Percentiles rank a stretch among this genome's conserved stretches.
These are phyloP conservation scores for Solanum tarapatanum DNA, from an alignment of 257 asterid species.

Conservation along the genomic window DNA sequence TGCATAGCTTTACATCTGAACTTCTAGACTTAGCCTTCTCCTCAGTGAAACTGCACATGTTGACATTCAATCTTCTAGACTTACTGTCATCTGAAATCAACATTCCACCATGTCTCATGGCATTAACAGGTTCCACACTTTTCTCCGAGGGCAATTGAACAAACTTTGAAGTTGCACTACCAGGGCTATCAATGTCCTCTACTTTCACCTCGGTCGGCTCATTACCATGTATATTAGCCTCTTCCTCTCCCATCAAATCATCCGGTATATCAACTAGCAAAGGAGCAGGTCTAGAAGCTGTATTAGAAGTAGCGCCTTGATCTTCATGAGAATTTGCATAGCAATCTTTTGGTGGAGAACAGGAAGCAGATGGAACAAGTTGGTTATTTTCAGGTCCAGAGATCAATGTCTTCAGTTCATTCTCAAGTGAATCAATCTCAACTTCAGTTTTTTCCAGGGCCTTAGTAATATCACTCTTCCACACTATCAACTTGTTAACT, in stretches of 20 bases:
- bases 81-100: conserved; percentile 12
- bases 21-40: conserved; percentile 10
- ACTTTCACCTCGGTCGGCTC: conserved; percentile 23
- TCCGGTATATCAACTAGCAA: conserved; percentile 30
- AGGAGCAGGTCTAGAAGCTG: conserved; percentile 24
- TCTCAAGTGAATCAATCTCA: conserved; percentile 84
- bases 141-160: conserved; percentile 27
- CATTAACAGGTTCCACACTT: conserved; percentile 16
- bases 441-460: conserved; percentile 73
- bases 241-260: conserved; percentile 16
- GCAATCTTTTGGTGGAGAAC: conserved; percentile 30
- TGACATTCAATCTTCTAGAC: conserved; percentile 14
- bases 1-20: conserved; percentile 11
- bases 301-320: conserved; percentile 28
- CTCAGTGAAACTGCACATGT: conserved; percentile 8
- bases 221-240: conserved; percentile 19
- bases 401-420: conserved; percentile 48
- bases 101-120: conserved; percentile 12
- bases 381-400: conserved; percentile 22
- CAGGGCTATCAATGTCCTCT: conserved; percentile 67
- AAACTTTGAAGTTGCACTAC: conserved; percentile 68
- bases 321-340: conserved; percentile 33
- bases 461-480: conserved; percentile 62
- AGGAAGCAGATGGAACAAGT: conserved; percentile 29
- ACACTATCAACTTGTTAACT: conserved; percentile 53